Percentiles rank a stretch among this genome's conserved stretches.
Conservation (phyloP, 176 grass and related monocot genomes). For the Phoenix dactylifera region DNA sequence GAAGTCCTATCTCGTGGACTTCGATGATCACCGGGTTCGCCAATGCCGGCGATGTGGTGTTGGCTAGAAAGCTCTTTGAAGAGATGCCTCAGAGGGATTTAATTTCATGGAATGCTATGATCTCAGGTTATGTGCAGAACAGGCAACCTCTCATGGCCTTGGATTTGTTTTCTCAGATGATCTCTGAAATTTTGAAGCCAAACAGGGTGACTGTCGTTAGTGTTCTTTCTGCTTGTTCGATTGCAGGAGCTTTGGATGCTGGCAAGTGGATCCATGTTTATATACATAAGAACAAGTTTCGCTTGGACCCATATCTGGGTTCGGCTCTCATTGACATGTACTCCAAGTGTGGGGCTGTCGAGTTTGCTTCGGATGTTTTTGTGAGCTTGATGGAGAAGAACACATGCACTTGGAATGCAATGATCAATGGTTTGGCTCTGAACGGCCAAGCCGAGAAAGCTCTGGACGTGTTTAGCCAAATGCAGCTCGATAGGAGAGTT, state of each 20-base stretch:
- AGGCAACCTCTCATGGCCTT: conserved; percentile 11
- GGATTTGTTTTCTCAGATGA: conserved; percentile 15
- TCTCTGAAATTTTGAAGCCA: background rate
- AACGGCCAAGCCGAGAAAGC: conserved; percentile 13
- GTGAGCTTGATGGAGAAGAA: background rate
- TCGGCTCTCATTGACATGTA: conserved; percentile 17
- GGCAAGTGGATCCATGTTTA: conserved; percentile 12
- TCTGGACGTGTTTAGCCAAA: conserved; percentile 12
- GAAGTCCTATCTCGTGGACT: background rate
- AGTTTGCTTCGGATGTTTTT: conserved; percentile 12
- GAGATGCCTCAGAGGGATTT: conserved; percentile 11
- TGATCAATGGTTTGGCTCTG: conserved; percentile 11
- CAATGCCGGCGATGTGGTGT: too few relatives aligned
- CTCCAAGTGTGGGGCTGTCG: conserved; percentile 15
- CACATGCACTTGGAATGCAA: conserved; percentile 8
- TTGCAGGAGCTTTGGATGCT: background rate
- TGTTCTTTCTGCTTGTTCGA: conserved; percentile 9
- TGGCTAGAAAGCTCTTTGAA: conserved; percentile 1
- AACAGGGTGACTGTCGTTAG: conserved; percentile 5
- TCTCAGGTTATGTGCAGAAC: conserved; percentile 15
- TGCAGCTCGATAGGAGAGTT: conserved; percentile 1
- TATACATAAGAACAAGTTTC: background rate
- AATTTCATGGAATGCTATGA: conserved; percentile 21
- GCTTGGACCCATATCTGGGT: conserved; percentile 4
- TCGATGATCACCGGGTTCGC: too few relatives aligned